Evolutionary conservation across 305 asterid genomes (phyloP), one percentile per base, ranked within the genome.

Genomic region (Ilex paraguariensis): DNA sequence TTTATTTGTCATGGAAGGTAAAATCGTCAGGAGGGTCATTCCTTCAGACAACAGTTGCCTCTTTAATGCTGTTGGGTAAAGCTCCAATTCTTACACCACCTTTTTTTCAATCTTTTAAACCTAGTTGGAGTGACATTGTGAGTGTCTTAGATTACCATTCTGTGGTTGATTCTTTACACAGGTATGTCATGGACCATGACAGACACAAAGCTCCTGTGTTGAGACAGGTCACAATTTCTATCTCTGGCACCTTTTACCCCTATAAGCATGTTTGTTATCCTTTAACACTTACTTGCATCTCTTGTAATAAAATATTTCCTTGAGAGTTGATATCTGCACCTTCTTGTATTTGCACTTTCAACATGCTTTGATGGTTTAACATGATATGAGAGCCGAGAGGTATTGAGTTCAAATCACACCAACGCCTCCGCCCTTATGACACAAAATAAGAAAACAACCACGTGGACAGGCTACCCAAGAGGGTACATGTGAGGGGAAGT

Each of bases 41-140:
- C 94, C 90, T 64, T 90, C 98, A 11, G 98, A 93, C 76, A 90
- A 93, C 77, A 87, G 96, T 76, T 93, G 98, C 72, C 95, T 90
- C 65, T 93, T 93, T 68, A 90, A 86, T 72, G 97, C 97, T n/a
- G 92, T 93, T 46, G 96, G 98, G 97, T 92, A 84, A 77, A 79
- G 31, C 58, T 74, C 30, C 50, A 48, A 55, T 63, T 71, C 60
- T 61, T 32, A 49, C 30, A 33, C 36, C 45, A 6, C 36, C 44
- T 48, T 40, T 21, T 17, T 21, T 28, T 36, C 13, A 13, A 14
- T 13, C 33, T 56, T 60, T 55, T 16, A 3, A 21, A 10, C 31
- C 67, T 57, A 12, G 40, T 12, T 53, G 17, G 14, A 14, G 63
- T 31, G 55, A 54, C 36, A 13, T 56, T 16, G 21, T 57, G 15